Evolutionary conservation across 257 asterid genomes (phyloP).

Genomic region (Plantago elongata): DNA sequence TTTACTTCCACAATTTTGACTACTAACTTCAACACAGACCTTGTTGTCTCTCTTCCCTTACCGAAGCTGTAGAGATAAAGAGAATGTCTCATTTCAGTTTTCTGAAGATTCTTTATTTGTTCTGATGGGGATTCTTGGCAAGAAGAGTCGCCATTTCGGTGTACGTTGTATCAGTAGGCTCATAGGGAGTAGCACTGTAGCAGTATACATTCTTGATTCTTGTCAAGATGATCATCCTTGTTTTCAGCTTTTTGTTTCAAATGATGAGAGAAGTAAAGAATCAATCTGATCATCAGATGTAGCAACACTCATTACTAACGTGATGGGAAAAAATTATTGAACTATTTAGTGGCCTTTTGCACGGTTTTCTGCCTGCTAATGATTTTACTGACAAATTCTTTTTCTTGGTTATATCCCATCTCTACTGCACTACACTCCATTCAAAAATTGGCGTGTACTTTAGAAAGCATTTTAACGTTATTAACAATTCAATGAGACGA

Average conservation of each 20-base stretch:
- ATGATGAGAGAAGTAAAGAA: slow-evolving; percentile 33
- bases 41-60: slow-evolving; percentile 19
- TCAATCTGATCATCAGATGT: slow-evolving; percentile 28
- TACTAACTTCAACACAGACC: slow-evolving; percentile 40
- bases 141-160: slow-evolving; percentile 14
- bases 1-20: slow-evolving; percentile 19
- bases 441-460: too few species aligned
- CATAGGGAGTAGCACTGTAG: neutral
- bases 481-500: too few species aligned
- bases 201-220: neutral
- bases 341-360: slow-evolving; percentile 20
- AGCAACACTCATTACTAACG: slow-evolving; percentile 47
- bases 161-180: neutral
- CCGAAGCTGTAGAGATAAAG: slow-evolving; percentile 17
- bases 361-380: slow-evolving; percentile 34
- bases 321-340: slow-evolving; percentile 29
- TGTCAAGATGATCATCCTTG: slow-evolving; percentile 33
- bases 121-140: slow-evolving; percentile 43
- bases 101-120: slow-evolving; percentile 52
- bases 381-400: slow-evolving; percentile 59
- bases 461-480: too few species aligned
- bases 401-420: slow-evolving; percentile 37
- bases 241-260: slow-evolving; percentile 34
- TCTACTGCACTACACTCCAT: neutral
- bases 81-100: slow-evolving; percentile 17